Evolutionary conservation across 805 yeast species (phyloP).

Genomic region (Wickerhamomyces canadensis): DNA sequence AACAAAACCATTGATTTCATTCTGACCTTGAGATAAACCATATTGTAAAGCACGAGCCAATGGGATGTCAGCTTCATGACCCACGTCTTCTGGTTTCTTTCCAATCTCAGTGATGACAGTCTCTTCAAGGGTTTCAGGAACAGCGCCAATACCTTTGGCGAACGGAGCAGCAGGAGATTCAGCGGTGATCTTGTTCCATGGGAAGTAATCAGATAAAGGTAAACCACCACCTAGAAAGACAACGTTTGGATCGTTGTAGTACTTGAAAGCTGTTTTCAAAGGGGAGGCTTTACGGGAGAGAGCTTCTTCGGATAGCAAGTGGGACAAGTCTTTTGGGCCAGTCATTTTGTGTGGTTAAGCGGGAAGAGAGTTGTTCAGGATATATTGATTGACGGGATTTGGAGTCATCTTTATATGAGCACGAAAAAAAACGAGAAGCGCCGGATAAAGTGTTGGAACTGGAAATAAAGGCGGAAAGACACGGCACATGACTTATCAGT

Average conservation of each 20-base stretch:
- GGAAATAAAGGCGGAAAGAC: neutral
- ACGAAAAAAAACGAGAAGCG: neutral
- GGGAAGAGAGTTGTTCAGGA: no score
- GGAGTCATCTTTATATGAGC: neutral
- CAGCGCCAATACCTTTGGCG: constrained; percentile 68
- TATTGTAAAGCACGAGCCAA: constrained; percentile 87
- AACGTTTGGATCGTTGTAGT: constrained; percentile 66
- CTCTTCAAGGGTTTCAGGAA: constrained; percentile 34
- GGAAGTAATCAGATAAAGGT: constrained; percentile 88
- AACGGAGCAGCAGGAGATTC: constrained; percentile 80
- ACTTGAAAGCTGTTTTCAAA: constrained; percentile 78
- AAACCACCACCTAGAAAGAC: constrained; percentile 94
- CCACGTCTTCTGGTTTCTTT: constrained; percentile 37
- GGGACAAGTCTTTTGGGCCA: constrained; percentile 65
- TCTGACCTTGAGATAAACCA: constrained; percentile 80
- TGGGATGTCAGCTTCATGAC: constrained; percentile 56
- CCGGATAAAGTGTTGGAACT: neutral
- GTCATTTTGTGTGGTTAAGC: no score
- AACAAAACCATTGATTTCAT: constrained; percentile 60
- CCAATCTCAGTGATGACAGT: constrained; percentile 29
- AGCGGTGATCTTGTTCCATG: constrained; percentile 72
- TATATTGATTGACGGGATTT: neutral
- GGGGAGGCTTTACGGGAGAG: constrained; percentile 71
- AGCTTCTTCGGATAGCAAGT: constrained; percentile 75
- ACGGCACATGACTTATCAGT: no score